Percentiles rank a stretch among this genome's conserved stretches.
phyloP scores from a whole-genome alignment of 495 filamentous ascomycete genomes.

The Penicillium atrosanguineum region DNA sequence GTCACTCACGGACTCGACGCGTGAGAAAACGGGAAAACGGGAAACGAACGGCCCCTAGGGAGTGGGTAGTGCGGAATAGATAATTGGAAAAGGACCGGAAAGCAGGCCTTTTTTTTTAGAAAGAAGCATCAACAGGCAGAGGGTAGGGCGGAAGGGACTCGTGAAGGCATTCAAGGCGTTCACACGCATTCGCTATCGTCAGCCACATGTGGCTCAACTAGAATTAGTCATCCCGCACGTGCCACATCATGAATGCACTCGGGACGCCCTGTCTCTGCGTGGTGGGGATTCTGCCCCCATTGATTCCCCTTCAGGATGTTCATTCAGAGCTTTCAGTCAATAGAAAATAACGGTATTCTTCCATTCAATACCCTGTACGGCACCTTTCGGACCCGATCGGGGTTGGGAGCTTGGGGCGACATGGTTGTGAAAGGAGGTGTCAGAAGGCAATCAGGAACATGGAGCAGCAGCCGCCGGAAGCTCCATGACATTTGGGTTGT shows the following conservation, averaged over 20 bases:
- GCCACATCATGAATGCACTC: constrained; percentile 14
- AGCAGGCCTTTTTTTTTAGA: not conserved
- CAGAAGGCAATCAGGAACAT: constrained; percentile 25
- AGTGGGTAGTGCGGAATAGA: not conserved
- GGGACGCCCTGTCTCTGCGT: constrained; percentile 2
- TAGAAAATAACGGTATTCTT: not conserved
- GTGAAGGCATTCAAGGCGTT: constrained; percentile 11
- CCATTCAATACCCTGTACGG: not conserved
- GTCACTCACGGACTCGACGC: constrained; percentile 25
- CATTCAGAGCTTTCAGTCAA: constrained; percentile 5
- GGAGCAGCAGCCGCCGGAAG: constrained; percentile 16
- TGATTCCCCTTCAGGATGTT: not conserved
- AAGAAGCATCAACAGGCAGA: not conserved
- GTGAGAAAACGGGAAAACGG: constrained; percentile 13
- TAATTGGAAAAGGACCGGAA: constrained; percentile 3
- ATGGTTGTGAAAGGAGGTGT: constrained; percentile 26
- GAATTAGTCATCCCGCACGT: constrained; percentile 26
- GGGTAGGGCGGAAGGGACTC: constrained; percentile 25
- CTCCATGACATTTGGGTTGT: constrained; percentile 34
- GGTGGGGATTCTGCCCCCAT: not conserved
- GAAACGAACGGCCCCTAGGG: not conserved
- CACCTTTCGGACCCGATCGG: not conserved
- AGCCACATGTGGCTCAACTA: constrained; percentile 22
- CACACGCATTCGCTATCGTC: not conserved
- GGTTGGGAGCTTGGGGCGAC: constrained; percentile 2